Evolutionary conservation across 2,329 filamentous ascomycete genomes (phyloP).

Genomic region (Arthrobotrys iridis): DNA sequence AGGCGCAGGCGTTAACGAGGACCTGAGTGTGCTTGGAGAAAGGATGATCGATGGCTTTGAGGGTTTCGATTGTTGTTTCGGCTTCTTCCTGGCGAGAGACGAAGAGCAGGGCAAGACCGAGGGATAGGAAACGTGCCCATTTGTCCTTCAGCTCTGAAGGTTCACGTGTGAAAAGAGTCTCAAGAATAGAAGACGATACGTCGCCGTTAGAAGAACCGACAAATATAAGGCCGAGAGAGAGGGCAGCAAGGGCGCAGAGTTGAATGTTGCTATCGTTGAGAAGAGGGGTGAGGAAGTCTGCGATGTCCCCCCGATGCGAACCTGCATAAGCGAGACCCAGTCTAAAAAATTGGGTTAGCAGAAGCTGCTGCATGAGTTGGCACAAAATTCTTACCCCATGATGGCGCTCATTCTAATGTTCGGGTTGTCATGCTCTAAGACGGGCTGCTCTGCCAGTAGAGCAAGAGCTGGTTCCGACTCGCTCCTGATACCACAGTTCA

Average conservation of each 20-base stretch:
- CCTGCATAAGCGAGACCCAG: constrained; percentile 93
- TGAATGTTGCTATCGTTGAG: constrained; percentile 94
- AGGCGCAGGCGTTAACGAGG: constrained; percentile 94
- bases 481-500: constrained; percentile 89
- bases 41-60: constrained; percentile 96
- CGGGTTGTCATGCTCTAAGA: constrained; percentile 79
- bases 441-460: constrained; percentile 80
- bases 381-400: constrained; percentile 69
- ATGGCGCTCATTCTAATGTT: constrained; percentile 84
- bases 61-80: constrained; percentile 94
- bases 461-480: constrained; percentile 92
- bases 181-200: constrained; percentile 89
- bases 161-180: constrained; percentile 85
- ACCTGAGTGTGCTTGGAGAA: constrained; percentile 97
- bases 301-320: constrained; percentile 87
- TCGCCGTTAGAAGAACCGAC: constrained; percentile 92
- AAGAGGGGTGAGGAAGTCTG: constrained; percentile 85
- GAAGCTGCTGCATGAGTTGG: not conserved
- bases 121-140: constrained; percentile 95
- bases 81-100: constrained; percentile 98
- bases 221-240: constrained; percentile 88
- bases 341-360: constrained; percentile 60
- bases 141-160: constrained; percentile 94
- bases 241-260: constrained; percentile 92
- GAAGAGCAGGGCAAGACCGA: constrained; percentile 91